Base-by-base conservation (phyloP, 192 early-diverging fungal species). In the Backusella westeae region DNA sequence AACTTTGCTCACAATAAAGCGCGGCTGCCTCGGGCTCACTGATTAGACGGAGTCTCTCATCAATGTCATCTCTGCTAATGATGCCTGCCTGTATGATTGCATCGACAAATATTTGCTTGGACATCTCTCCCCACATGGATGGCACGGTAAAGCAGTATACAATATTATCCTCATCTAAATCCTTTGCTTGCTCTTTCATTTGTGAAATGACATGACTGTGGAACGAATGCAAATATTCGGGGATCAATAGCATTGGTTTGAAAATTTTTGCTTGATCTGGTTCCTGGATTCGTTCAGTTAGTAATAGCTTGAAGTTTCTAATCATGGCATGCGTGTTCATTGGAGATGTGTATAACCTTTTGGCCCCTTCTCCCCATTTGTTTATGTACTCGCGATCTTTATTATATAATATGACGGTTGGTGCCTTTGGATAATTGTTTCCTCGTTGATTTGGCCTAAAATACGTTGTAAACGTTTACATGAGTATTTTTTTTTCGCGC, bases 391-490 rank as follows among this genome's bases (percentile, higher is more conserved):
- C 75, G 34, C 74, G 68, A 46, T 71, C 67, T 8, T 82, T 72
- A 46, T 74, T 76, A 71, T 82, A 82, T 44, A 82, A 44, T 53
- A 80, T 74, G 29, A 82, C 75, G 6, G 81, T 82, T 14, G 81
- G 81, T 15, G 78, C 77, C 69, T 82, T 82, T 72, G 78, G 78
- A 67, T 82, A 82, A 41, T 39, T 41, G 0, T 36, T 41, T 23
- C 68, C 68, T 56, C 74, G 75, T 46, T 81, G 80, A 44, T 75
- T 77, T 3, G 76, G 76, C 80, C 80, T 81, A 53, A 34, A 15
- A 36, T 36, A 6, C 26, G 23, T 26, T 3, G 32, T 32, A 32
- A 59, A 44, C 42, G 15, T 12, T 9, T 59, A 10, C 8, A 4
- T 59, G 2, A 29, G 38, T 12, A 29, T 4, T 59, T 26, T 4